Evolutionary conservation across 768 basidiomycete genomes (phyloP), one percentile per base, ranked within the genome.

Genomic region (Hygrocybe coccinea): DNA sequence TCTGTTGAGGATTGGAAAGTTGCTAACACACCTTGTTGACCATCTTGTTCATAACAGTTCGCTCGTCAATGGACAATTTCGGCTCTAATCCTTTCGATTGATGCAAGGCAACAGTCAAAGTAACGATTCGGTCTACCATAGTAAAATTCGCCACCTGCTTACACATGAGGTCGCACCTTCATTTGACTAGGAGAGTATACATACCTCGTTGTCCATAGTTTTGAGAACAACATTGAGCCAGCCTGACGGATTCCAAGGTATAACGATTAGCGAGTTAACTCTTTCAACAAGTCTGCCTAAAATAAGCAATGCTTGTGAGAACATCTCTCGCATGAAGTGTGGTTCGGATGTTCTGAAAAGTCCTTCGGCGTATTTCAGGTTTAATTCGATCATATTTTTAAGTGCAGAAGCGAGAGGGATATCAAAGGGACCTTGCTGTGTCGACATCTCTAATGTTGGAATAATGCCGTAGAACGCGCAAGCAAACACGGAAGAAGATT

Each of bases 161-260:
- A 36, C 21, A 54, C 43, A 35, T 14, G 53, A 49, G 19, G 62
- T 57, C 52, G 50, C 38, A 9, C 12, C 15, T 10, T 50, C 39
- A 58, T 59, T 52, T 41, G 50, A 59, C 56, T 58, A 17, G 25
- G 36, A 50, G 37, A 49, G 33, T 22, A 36, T 22, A 51, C 76
- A 50, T 53, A 88, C 82, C 73, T 85, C 80, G 52, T 79, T 69
- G 51, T 83, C 75, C 39, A 91, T 67, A 34, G 71, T 76, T 10
- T 73, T 62, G 5, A 92, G 71, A 45, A 90, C 59, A 6, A 67
- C 66, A 1, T 74, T 62, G 5, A 89, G 68, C 93, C 93, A 97
- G 24, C 69, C 64, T 0, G 69, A 63, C 4, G 89, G 83, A 43
- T 83, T 67, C 90, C 90, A 92, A 1, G 68, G 52, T 4, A 87